These are phyloP conservation scores for Colletotrichum orbiculare DNA, from an alignment of 2,329 filamentous ascomycete species.

Conservation along the genomic window DNA sequence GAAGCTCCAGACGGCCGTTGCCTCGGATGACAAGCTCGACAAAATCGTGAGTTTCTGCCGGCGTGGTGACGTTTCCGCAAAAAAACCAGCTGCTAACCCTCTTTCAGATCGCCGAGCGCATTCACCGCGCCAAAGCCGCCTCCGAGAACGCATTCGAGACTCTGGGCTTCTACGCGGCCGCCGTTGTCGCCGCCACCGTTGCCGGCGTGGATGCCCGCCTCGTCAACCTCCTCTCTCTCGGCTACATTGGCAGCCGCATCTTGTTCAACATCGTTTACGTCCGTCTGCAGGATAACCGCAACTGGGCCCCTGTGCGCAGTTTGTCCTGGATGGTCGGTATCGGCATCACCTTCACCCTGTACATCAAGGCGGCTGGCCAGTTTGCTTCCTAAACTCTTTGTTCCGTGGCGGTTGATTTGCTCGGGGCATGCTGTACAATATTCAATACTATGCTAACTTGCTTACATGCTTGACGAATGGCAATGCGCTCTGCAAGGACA, in stretches of 20 bases:
- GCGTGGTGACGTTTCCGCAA: not conserved
- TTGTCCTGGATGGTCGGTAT: slow-evolving; percentile 51
- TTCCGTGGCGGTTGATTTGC: not conserved
- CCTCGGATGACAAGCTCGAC: slow-evolving; percentile 45
- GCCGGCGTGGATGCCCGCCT: slow-evolving; percentile 49
- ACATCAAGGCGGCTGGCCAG: slow-evolving; percentile 53
- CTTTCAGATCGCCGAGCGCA: slow-evolving; percentile 61
- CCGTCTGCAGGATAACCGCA: slow-evolving; percentile 53
- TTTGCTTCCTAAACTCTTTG: slow-evolving; percentile 24
- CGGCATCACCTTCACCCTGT: slow-evolving; percentile 49
- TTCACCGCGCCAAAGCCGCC: slow-evolving; percentile 64
- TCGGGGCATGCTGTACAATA: too few relatives aligned
- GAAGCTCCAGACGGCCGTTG: slow-evolving; percentile 44
- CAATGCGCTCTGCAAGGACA: too few relatives aligned
- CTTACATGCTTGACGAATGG: too few relatives aligned
- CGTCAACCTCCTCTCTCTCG: slow-evolving; percentile 53
- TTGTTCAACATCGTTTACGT: slow-evolving; percentile 58
- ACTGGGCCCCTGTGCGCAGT: slow-evolving; percentile 50
- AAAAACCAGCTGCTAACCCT: not conserved
- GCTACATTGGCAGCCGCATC: slow-evolving; percentile 53
- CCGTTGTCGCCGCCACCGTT: slow-evolving; percentile 58
- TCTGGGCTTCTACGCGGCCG: slow-evolving; percentile 54
- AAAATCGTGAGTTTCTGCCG: slow-evolving; percentile 40
- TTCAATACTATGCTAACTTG: not conserved
- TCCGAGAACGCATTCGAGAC: slow-evolving; percentile 57